Evolutionary conservation across 306 rosid genomes (phyloP).

Genomic region (Castanea crenata): DNA sequence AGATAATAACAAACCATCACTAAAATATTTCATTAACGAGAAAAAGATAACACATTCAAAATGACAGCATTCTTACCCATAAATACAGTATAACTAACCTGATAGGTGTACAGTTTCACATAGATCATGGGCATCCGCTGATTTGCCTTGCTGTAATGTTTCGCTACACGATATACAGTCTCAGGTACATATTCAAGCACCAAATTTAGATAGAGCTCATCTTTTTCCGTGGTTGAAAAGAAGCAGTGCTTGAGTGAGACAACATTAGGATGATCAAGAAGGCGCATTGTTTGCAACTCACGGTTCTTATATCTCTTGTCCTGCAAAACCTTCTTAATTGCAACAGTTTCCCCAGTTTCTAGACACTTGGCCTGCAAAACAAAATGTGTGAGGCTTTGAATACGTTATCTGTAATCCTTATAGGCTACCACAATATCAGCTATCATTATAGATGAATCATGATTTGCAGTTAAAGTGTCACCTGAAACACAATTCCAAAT

Average conservation of each 20-base stretch:
- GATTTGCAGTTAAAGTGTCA: slow-evolving; percentile 18
- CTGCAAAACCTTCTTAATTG: slow-evolving; percentile 66
- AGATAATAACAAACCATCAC: not conserved
- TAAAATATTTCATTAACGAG: not conserved
- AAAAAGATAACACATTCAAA: not conserved
- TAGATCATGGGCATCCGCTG: slow-evolving; percentile 73
- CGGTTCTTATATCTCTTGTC: slow-evolving; percentile 74
- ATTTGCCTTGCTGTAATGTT: slow-evolving; percentile 68
- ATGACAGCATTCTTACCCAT: not conserved
- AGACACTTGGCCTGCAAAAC: slow-evolving; percentile 67
- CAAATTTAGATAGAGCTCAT: slow-evolving; percentile 71
- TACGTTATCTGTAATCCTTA: not conserved
- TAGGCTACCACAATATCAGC: not conserved
- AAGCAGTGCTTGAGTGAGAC: slow-evolving; percentile 71
- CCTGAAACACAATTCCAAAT: slow-evolving; percentile 76
- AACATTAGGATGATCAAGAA: slow-evolving; percentile 71
- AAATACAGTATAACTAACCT: slow-evolving; percentile 32
- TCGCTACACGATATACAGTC: slow-evolving; percentile 64
- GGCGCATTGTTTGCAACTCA: slow-evolving; percentile 77
- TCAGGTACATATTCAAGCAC: slow-evolving; percentile 73
- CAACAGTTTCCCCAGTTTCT: slow-evolving; percentile 66
- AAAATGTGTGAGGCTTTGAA: slow-evolving; percentile 2
- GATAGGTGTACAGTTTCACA: slow-evolving; percentile 67
- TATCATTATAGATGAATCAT: not conserved
- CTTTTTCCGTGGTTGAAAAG: slow-evolving; percentile 69